These are phyloP conservation scores for Trypanosomatidae sp. DNA, from an alignment of 208 protist species.

Conservation along the genomic window DNA sequence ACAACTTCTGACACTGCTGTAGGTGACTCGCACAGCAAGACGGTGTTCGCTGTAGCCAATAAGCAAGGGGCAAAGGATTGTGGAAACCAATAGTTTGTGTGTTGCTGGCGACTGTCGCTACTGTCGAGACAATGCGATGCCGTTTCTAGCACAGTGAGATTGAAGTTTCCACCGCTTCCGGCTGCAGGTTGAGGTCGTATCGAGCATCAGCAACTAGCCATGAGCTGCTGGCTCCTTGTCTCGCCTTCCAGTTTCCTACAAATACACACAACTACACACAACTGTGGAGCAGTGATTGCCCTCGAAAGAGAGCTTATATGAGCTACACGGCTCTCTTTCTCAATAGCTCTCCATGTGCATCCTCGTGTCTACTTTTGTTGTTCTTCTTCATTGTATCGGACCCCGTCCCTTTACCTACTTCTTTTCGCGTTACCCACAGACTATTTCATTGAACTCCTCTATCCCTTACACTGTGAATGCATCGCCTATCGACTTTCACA, in stretches of 20 bases:
- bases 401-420: background rate
- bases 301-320: background rate
- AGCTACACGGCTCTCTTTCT: background rate
- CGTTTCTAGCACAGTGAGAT: background rate
- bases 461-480: background rate
- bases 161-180: no score
- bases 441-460: background rate
- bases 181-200: background rate
- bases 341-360: background rate
- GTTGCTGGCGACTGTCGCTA: no score
- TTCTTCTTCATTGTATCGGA: background rate
- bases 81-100: background rate
- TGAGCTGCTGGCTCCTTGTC: background rate
- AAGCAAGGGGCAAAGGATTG: background rate
- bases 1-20: background rate
- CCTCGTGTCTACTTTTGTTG: background rate
- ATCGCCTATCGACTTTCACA: background rate
- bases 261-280: background rate
- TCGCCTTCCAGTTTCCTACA: background rate
- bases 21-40: background rate
- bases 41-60: background rate
- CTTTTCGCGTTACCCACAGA: background rate
- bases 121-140: background rate
- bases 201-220: background rate
- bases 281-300: background rate